These are phyloP conservation scores for Syzygium oleosum DNA, from an alignment of 345 rosid genomes.

Conservation along the genomic window DNA sequence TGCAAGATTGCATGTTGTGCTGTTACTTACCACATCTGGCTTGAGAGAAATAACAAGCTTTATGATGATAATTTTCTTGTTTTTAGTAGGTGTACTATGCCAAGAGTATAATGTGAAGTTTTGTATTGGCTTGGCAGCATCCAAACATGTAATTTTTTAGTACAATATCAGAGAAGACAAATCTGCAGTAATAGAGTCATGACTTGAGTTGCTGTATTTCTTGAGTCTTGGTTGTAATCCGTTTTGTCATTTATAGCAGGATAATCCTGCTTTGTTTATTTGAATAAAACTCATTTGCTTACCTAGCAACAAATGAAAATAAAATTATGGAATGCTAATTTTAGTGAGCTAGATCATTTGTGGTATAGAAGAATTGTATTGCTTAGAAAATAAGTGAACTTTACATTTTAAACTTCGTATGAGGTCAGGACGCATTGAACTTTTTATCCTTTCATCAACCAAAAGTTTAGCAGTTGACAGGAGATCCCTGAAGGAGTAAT, in stretches of 20 bases:
- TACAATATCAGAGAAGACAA: neutral
- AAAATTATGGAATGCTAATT: too few species aligned
- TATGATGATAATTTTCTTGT: neutral
- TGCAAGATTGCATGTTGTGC: neutral
- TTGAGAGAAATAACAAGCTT: neutral
- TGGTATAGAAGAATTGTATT: neutral
- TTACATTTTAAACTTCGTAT: neutral
- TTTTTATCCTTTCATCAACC: neutral
- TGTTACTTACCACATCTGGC: neutral
- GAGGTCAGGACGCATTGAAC: neutral
- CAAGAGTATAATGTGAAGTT: neutral
- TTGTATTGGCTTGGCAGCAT: neutral
- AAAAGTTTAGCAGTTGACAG: neutral
- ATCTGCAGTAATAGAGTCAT: neutral
- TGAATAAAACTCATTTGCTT: neutral
- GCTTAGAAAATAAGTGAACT: neutral
- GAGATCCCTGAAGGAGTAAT: neutral
- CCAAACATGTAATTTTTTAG: neutral
- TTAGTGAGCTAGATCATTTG: too few species aligned
- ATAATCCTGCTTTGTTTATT: neutral
- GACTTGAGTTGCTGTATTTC: neutral
- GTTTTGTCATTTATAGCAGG: neutral
- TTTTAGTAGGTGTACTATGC: neutral
- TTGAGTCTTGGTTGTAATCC: neutral
- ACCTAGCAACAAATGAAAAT: neutral